A percentile compares a stretch with the other conserved stretches of the same genome.
These are phyloP conservation scores for Colletotrichum siamense DNA, from an alignment of 2,329 filamentous ascomycete species.

Conservation along the genomic window DNA sequence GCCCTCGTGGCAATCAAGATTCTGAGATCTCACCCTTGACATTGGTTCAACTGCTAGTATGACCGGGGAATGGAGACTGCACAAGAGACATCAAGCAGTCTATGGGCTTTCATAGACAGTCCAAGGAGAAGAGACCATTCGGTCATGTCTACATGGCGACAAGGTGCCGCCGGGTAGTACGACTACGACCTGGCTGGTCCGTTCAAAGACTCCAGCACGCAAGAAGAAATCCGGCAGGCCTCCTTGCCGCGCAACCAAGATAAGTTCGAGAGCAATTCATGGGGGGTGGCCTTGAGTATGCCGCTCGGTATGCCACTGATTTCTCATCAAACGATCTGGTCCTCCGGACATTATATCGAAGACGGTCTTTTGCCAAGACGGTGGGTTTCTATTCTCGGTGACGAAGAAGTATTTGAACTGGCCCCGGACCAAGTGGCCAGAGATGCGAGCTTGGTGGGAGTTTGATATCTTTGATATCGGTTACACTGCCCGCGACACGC, in stretches of 20 bases:
- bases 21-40: not conserved
- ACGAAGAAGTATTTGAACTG: not conserved
- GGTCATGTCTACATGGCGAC: no score
- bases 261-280: not conserved
- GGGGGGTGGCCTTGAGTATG: not conserved
- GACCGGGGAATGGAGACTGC: accelerated
- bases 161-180: accelerated
- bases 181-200: not conserved
- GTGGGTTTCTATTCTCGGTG: not conserved
- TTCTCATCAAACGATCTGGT: not conserved
- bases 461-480: not conserved
- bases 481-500: not conserved
- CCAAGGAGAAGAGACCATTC: no score
- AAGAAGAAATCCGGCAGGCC: not conserved
- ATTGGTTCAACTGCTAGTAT: not conserved
- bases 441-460: not conserved
- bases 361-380: not conserved
- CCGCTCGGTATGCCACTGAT: not conserved
- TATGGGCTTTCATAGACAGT: no score
- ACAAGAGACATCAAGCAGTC: not conserved
- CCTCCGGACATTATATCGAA: not conserved
- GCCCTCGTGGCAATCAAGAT: accelerated
- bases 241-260: not conserved
- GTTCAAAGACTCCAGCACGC: not conserved
- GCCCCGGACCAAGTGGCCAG: not conserved